Percentiles rank a stretch among this genome's conserved stretches.
Conservation (phyloP, 2,329 filamentous ascomycete genomes). For the Talaromyces islandicus region DNA sequence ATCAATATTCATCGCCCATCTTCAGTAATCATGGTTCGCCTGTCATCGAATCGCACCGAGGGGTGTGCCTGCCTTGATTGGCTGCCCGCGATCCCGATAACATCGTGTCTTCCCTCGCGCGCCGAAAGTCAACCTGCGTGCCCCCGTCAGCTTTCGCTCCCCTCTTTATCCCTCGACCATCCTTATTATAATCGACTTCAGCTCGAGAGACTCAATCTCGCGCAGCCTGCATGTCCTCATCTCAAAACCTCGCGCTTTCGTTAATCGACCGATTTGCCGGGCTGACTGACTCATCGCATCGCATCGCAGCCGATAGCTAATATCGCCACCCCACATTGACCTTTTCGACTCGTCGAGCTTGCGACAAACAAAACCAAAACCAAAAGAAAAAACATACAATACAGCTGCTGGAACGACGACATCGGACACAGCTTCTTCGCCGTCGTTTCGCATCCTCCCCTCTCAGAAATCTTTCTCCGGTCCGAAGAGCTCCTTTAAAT, state of each 20-base stretch:
- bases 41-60: constrained; percentile 33
- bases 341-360: not conserved
- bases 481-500: constrained; percentile 66
- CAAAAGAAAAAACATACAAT: not conserved
- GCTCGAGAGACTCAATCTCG: not conserved
- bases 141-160: not conserved
- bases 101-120: constrained; percentile 15
- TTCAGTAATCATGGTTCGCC: constrained; percentile 15
- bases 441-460: not conserved
- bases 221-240: not conserved
- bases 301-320: constrained; percentile 3
- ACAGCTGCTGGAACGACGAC: not conserved
- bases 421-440: not conserved
- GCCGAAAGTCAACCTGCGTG: not conserved
- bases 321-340: constrained; percentile 12
- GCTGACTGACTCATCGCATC: not conserved
- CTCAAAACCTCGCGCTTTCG: not conserved
- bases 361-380: not conserved
- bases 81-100: constrained; percentile 15
- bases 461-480: constrained; percentile 10
- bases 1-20: no score
- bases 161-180: not conserved
- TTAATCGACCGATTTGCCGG: not conserved
- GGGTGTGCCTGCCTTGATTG: constrained; percentile 30
- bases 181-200: not conserved